phyloP scores from a whole-genome alignment of 2,329 filamentous ascomycete species.

The Mycosphaerella sp. region DNA sequence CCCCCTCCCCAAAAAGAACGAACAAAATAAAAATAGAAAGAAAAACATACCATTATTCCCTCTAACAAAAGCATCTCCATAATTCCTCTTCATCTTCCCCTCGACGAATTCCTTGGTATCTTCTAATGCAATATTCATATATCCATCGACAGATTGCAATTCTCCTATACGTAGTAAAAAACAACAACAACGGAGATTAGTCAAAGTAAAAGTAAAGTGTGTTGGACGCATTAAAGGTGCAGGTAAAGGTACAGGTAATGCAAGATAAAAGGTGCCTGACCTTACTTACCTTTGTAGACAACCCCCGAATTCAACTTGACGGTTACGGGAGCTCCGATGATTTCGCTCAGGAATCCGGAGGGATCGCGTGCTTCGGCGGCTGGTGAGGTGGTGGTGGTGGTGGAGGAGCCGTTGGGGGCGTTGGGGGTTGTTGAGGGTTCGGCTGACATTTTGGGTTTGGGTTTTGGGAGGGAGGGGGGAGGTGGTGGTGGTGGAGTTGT shows the following conservation, averaged over 20 bases:
- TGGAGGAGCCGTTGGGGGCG: conserved; percentile 32
- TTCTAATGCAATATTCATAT: conserved; percentile 99
- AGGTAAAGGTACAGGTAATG: no score
- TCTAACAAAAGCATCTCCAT: conserved; percentile 91
- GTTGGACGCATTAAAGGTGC: no score
- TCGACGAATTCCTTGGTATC: conserved; percentile 90
- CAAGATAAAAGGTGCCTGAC: no score
- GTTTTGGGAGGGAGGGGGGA: background rate
- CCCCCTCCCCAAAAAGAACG: no score
- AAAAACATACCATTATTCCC: conserved; percentile 75
- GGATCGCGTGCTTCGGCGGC: conserved; percentile 74
- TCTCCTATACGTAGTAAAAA: no score
- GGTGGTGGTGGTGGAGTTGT: background rate
- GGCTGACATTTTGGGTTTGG: conserved; percentile 16
- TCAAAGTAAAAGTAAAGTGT: no score
- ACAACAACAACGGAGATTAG: no score
- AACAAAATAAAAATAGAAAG: no score
- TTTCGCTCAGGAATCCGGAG: conserved; percentile 85
- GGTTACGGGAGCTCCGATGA: conserved; percentile 88
- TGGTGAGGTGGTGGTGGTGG: no score
- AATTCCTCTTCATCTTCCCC: conserved; percentile 71
- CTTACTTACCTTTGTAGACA: conserved; percentile 81
- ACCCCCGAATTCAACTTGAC: conserved; percentile 99
- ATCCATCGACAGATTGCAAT: conserved; percentile 93
- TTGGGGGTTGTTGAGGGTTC: conserved; percentile 28